A percentile compares a stretch with the other conserved stretches of the same genome.
Conservation (phyloP, 306 rosid genomes). For the Cyamopsis tetragonoloba region DNA sequence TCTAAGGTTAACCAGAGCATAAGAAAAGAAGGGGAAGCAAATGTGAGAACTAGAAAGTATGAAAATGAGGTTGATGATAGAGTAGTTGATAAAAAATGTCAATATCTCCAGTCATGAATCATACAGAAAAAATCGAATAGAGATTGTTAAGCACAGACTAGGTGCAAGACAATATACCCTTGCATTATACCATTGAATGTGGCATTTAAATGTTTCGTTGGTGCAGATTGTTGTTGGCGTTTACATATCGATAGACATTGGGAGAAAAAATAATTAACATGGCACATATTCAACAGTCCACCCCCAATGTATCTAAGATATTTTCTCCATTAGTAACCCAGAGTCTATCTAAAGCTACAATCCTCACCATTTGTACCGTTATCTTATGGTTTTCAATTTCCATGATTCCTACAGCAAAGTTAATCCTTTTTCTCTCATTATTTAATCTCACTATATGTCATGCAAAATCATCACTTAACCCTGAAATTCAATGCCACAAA, state of each 20-base stretch:
- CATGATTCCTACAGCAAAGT: neutral
- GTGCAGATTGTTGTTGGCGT: neutral
- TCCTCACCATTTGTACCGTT: neutral
- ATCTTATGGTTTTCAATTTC: neutral
- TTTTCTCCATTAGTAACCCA: neutral
- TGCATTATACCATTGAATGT: neutral
- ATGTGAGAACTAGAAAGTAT: neutral
- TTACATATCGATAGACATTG: neutral
- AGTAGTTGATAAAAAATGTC: slow-evolving; percentile 4
- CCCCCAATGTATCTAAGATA: neutral
- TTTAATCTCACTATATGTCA: neutral
- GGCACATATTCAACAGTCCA: neutral
- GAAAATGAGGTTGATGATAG: neutral
- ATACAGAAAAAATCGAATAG: neutral
- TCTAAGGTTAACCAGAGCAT: neutral
- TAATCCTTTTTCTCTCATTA: neutral
- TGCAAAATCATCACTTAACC: neutral
- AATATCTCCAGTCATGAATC: neutral
- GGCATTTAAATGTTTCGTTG: neutral
- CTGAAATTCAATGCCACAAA: neutral
- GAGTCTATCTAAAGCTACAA: neutral
- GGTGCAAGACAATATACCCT: neutral
- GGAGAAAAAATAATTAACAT: neutral
- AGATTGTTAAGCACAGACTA: neutral
- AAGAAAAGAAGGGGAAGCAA: neutral